Conservation (phyloP, 2,329 filamentous ascomycete genomes). For the Helicocarpus griseus region DNA sequence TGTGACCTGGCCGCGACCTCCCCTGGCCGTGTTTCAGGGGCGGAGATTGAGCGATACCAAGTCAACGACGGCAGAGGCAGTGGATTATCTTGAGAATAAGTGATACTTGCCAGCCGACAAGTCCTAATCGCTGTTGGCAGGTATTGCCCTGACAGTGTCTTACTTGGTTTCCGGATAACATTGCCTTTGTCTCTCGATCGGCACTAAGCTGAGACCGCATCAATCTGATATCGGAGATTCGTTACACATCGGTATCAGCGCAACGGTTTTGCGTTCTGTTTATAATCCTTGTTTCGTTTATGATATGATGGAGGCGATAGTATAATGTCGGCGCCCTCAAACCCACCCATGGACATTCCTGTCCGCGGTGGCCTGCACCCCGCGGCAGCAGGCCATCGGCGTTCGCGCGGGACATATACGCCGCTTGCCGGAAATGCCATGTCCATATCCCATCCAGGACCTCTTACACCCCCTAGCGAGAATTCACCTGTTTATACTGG, state of each 20-base stretch:
- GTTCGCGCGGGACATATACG: not conserved
- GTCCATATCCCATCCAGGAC: not conserved
- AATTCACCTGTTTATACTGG: not conserved
- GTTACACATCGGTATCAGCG: not conserved
- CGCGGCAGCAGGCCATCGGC: constrained; percentile 6
- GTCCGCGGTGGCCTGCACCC: constrained; percentile 9
- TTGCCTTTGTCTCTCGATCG: not conserved
- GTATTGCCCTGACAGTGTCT: not conserved
- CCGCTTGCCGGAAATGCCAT: not conserved
- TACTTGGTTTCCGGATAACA: not conserved
- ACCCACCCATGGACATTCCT: constrained; percentile 11
- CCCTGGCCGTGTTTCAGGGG: not conserved
- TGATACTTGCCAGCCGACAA: not conserved
- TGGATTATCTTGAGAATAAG: too few species aligned
- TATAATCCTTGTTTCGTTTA: not conserved
- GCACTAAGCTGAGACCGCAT: not conserved
- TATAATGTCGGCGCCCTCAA: constrained; percentile 8
- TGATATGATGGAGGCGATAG: constrained; percentile 10
- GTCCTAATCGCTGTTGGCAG: not conserved
- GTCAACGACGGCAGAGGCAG: not conserved
- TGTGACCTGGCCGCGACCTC: not conserved
- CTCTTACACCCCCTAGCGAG: not conserved
- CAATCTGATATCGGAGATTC: not conserved
- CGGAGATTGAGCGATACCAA: not conserved
- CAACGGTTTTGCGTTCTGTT: constrained; percentile 1